Base-by-base conservation (phyloP, 495 filamentous ascomycete genomes). In the Neurospora intermedia region DNA sequence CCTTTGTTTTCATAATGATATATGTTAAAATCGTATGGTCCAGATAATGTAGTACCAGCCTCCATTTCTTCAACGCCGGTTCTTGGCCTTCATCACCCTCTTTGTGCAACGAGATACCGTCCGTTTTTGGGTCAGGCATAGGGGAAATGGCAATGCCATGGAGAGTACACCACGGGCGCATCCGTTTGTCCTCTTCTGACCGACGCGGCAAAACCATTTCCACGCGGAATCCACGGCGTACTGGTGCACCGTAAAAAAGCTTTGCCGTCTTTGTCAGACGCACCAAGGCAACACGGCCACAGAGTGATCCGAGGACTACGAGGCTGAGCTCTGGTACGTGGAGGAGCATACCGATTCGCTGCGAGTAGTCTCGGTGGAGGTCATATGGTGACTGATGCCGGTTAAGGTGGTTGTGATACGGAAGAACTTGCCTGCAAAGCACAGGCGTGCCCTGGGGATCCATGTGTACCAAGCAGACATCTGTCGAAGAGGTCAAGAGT, bases 1-100 rank as follows among this genome's bases (percentile, higher is more conserved):
- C 72, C 70, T 40, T 54, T n/a, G 72, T n/a, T 54, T 75, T 74
- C 45, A 54, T 70, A 71, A 98, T 82, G 77, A 97, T 92, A 81
- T 98, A 98, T 77, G 87, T 92, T 79, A 97, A 81, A 18, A 98
- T 86, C 0, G 88, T 88, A 74, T 93, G 90, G 80, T 97, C 89
- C 75, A 85, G 83, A 81, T 91, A 98, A 40, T 89, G 87, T 76
- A 97, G 81, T 73, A 97, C 82, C 46, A 98, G 75, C 39, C 95
- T 83, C 81, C 92, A 96, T 62, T 87, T 82, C 78, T 82, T 81
- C 20, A 40, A 39, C 35, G 80, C 73, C 41, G 76, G 70, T 20
- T 69, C 42, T 79, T 71, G 16, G 4, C 70, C 27, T 81, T 76
- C 82, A 81, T 83, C 81, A 20, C 43, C 69, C 9, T 76, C 71